Base-by-base conservation (phyloP, 1,139 yeast genomes). In the Pichia sp. region DNA sequence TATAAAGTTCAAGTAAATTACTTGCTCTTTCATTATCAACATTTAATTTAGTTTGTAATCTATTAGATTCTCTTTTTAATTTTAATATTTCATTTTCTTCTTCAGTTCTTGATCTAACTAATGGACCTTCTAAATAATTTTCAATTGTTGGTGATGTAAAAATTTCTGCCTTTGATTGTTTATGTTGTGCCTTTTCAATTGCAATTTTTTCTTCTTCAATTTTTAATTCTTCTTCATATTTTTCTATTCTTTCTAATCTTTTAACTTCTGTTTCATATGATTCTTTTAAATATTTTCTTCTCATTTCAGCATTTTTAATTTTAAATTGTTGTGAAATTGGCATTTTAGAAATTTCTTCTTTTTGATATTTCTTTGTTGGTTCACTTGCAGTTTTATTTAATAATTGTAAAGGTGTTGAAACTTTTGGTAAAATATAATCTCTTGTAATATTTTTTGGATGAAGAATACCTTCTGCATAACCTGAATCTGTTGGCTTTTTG, bases 141-240 rank as follows among this genome's bases (percentile, higher is more conserved):
- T 85, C 90, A 54, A 89, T 73, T 2, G 96, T 86, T 42, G 96
- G 96, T 47, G 87, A 73, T 1, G 96, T 86, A 58, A 84, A 75
- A 58, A 70, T 69, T 42, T 81, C 75, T 27, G 88, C 81, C 51
- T 72, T 74, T 5, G 81, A 70, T 55, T 70, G 73, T 55, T 67
- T 67, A 50, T 72, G 62, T 34, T 53, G 47, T 29, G 59, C 57
- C 18, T 66, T 67, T 25, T 49, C 67, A 58, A 58, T 66, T 54
- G 64, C 66, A 62, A 51, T 59, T 60, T 52, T 62, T 59, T 48
- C 64, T 59, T 53, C 65, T 59, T 70, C 62, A 45, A 65, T 66
- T 50, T 72, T 76, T 28, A 68, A 58, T 47, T 39, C 18, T 34
- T 47, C 46, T 28, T 31, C 40, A 25, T 29, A 32, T 34, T 47